Evolutionary conservation across 345 rosid genomes (phyloP), one percentile per base, ranked within the genome.

Genomic region (Lenwebbia sp.): DNA sequence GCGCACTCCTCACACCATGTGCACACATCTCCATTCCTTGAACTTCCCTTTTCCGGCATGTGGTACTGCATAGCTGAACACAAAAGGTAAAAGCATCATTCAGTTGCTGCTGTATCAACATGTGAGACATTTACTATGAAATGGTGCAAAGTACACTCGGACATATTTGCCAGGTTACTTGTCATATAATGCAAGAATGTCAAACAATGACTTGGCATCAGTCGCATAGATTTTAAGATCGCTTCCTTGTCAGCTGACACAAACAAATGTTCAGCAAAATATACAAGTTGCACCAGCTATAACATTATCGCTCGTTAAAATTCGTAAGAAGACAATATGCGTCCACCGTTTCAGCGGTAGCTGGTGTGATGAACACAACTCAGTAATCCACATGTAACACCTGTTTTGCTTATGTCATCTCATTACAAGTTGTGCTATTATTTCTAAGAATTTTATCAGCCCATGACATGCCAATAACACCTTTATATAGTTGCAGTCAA

Each of bases 1-100:
- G 88, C 84, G 37, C 86, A 92, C 87, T 92, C 89, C 86, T 89
- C 88, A 51, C 93, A 92, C 57, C 89, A 82, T 3, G 82, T 47
- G 90, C 93, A 92, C 30, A 84, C 14, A 22, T 76, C 5, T 53
- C 60, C 84, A 33, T 55, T 76, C 60, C 54, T 25, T 28, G 51
- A 25, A 82, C 58, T 83, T 33, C 57, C 88, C 14, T 88, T 78
- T 60, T 53, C 91, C 28, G 86, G 86, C 33, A 52, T 47, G 40
- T 78, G 87, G 87, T 85, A 85, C 75, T 78, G 14, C 53, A 81
- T 1, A 56, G 84, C 87, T 85, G 70, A 65, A 14, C 19, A 5
- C 75, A 58, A 21, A 28, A 83, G 30, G 19, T 53, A 33, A 52
- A 53, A 83, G n/a, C 41, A 25, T 83, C 81, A 70, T 37, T 37